Evolutionary conservation across 768 basidiomycete genomes (phyloP).

Genomic region (Rhodotorula babjevae): DNA sequence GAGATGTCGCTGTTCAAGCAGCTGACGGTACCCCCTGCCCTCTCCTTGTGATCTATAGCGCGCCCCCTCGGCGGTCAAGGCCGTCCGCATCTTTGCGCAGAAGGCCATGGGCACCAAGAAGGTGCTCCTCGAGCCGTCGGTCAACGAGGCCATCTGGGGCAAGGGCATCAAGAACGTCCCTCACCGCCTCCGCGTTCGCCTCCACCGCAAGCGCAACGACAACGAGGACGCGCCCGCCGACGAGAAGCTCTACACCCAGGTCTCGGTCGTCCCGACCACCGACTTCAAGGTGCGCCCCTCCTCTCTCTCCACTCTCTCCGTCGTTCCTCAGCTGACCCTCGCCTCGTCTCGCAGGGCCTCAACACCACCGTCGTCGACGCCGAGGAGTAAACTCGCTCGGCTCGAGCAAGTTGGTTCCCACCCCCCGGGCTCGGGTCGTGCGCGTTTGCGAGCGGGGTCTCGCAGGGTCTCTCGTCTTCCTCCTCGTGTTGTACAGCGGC

Average conservation of each 20-base stretch:
- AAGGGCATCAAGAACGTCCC: conserved; percentile 92
- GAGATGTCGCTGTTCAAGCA: conserved; percentile 1
- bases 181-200: conserved; percentile 81
- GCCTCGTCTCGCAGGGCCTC: conserved; percentile 58
- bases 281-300: conserved; percentile 54
- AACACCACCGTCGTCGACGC: conserved; percentile 58
- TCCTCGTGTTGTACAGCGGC: neutral
- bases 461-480: too few species aligned
- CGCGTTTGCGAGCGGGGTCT: neutral
- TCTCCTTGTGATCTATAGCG: conserved; percentile 54
- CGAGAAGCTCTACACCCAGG: conserved; percentile 29
- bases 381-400: conserved; percentile 26
- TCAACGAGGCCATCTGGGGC: conserved; percentile 89
- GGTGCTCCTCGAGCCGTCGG: conserved; percentile 86
- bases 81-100: conserved; percentile 81
- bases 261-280: conserved; percentile 33
- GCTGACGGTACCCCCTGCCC: neutral
- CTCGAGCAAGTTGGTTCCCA: neutral
- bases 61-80: conserved; percentile 93
- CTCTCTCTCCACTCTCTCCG: neutral
- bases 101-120: conserved; percentile 94
- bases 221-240: conserved; percentile 92
- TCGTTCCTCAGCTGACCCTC: neutral
- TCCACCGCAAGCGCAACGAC: conserved; percentile 95
- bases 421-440: neutral